These are phyloP conservation scores for Aspergillus pseudotamarii DNA, from an alignment of 2,329 filamentous ascomycete genomes.

Conservation along the genomic window DNA sequence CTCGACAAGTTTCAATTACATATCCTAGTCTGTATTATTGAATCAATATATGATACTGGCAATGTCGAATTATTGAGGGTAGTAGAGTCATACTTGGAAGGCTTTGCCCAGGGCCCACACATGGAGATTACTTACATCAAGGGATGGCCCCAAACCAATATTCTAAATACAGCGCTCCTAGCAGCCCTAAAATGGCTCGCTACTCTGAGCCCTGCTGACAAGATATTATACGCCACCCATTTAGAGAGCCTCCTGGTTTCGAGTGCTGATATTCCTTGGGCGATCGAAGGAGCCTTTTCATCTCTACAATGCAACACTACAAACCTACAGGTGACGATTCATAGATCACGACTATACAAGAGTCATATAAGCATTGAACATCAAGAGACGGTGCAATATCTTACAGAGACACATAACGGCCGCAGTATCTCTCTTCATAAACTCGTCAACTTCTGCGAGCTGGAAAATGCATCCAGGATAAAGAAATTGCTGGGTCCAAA, in stretches of 20 bases:
- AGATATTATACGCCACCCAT: neutral
- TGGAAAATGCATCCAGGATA: neutral
- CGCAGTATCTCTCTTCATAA: neutral
- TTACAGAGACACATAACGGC: neutral
- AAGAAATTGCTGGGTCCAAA: neutral
- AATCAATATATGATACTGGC: neutral
- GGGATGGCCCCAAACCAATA: neutral
- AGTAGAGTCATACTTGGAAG: neutral
- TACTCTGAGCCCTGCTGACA: neutral
- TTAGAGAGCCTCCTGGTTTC: neutral
- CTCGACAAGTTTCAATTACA: neutral
- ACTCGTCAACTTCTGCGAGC: neutral
- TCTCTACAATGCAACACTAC: neutral
- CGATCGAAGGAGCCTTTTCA: neutral
- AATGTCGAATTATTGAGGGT: neutral
- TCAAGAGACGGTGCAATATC: neutral
- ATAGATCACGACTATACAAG: neutral
- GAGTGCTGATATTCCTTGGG: neutral
- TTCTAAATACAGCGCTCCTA: neutral
- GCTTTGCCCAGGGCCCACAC: neutral
- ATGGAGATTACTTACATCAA: neutral
- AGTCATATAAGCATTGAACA: neutral
- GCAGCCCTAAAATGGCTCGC: neutral
- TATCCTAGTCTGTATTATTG: neutral
- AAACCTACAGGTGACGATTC: neutral